Evolutionary conservation across 805 yeast species (phyloP).

Genomic region (Sugiyamaella valdiviana): DNA sequence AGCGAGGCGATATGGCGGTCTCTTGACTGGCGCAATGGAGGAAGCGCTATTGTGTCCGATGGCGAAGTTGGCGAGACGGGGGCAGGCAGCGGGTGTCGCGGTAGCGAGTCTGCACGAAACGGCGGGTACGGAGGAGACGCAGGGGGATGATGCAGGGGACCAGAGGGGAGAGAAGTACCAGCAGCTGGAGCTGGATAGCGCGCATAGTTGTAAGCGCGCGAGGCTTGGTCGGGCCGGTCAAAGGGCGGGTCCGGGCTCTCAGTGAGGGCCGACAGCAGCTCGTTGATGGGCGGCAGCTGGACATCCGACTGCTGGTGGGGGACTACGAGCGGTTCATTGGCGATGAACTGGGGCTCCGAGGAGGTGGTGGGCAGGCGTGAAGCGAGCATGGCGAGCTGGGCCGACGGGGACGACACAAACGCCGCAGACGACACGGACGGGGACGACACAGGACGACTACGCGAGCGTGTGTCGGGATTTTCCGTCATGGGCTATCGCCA

Average conservation of each 20-base stretch:
- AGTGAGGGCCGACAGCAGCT: conserved; percentile 8
- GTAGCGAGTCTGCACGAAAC: neutral
- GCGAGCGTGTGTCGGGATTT: neutral
- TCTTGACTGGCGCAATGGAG: neutral
- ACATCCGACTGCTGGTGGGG: conserved; percentile 9
- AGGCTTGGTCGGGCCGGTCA: neutral
- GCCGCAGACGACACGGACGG: no score
- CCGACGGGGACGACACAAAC: no score
- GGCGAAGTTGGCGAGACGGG: neutral
- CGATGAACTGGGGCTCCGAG: conserved; percentile 2
- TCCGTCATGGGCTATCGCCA: neutral
- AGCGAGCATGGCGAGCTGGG: neutral
- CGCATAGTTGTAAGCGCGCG: neutral
- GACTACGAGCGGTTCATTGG: conserved; percentile 6
- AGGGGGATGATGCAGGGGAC: neutral
- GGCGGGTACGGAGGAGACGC: conserved; percentile 1
- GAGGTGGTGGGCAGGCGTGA: neutral
- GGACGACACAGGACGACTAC: neutral
- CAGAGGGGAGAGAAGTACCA: neutral
- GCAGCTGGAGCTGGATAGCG: neutral
- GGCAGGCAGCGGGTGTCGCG: neutral
- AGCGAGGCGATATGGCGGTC: neutral
- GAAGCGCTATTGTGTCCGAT: neutral
- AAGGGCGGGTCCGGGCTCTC: no score
- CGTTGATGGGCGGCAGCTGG: conserved; percentile 16